Base-by-base conservation (phyloP, 768 basidiomycete species). In the Pulveroboletus sp. region DNA sequence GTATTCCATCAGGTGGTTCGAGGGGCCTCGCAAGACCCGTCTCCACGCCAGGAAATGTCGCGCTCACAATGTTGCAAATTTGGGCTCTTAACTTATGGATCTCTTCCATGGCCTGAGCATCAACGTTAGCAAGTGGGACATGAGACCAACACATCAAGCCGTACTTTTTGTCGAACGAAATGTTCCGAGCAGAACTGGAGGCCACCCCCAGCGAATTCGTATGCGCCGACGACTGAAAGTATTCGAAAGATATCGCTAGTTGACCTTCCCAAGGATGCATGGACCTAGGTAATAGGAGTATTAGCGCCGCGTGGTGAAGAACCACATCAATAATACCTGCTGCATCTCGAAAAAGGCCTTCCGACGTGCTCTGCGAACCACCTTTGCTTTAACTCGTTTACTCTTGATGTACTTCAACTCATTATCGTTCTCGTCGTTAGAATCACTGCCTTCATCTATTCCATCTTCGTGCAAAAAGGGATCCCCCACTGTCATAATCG, bases 161-260 rank as follows among this genome's bases (percentile, higher is more conserved):
- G 32, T 60, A 93, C 94, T 77, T 97, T 98, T 0, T 78, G 77
- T 54, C 93, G 76, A 18, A 98, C 86, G 58, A 96, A 99, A 67
- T 98, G 91, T 35, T 89, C 82, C 10, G 71, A 68, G 66, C 96
- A 99, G 67, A 98, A 99, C 18, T 76, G 66, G 49, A 79, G 77
- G 2, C 83, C 82, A 24, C 88, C 89, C 8, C 89, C 86, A 18
- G 88, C 87, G 65, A 87, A 95, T 65, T 96, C 94, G 65, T 93
- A 98, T 3, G 95, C 96, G 0, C 96, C 96, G 15, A 96, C 83
- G n/a, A 95, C 92, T 12, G 94, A 93, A 8, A 99, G 75, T 31
- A 86, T 69, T 58, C 86, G 85, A 71, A 97, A 89, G 28, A 92
- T 67, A 61, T 99, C 96, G 64, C 93, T 96, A 6, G 76, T 76